Percentiles rank a stretch among this genome's conserved stretches.
phyloP scores from a whole-genome alignment of 805 yeast species.

The Ogataea ganodermae region DNA sequence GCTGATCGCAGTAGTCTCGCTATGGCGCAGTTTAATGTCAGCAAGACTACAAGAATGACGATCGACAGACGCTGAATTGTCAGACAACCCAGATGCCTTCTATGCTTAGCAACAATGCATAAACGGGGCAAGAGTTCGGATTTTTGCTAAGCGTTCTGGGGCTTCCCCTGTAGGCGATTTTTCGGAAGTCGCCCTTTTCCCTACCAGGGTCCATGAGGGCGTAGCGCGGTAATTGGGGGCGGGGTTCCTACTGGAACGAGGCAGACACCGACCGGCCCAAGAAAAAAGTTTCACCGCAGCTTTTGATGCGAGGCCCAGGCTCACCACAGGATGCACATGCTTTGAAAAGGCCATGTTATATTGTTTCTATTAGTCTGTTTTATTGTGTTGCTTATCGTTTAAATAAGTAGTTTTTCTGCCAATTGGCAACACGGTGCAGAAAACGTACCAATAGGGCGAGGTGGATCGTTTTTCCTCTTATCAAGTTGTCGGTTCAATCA shows the following conservation, averaged over 20 bases:
- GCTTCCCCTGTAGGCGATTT: too few species aligned
- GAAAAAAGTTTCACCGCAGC: not conserved
- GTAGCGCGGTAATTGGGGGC: not conserved
- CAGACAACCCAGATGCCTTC: not conserved
- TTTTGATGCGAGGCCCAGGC: not conserved
- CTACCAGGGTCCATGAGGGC: too few species aligned
- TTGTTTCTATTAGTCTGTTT: not conserved
- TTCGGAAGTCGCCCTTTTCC: too few species aligned
- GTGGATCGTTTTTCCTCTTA: not conserved
- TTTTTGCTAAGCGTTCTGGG: too few species aligned
- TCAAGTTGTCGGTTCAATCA: not conserved
- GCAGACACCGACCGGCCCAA: not conserved
- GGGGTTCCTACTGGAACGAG: not conserved
- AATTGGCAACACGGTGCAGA: not conserved
- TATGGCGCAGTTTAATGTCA: not conserved
- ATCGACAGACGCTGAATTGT: not conserved
- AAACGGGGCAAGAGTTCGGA: too few species aligned
- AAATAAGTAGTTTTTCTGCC: not conserved
- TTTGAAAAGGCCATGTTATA: not conserved
- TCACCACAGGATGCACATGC: not conserved
- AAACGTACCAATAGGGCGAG: constrained; percentile 7
- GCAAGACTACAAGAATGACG: not conserved
- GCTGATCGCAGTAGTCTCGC: not conserved
- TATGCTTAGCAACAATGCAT: too few species aligned
- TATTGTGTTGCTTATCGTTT: constrained; percentile 4